Evolutionary conservation across 2,329 filamentous ascomycete species (phyloP), one percentile per base, ranked within the genome.

Genomic region (Tolypocladium ophioglossoides): DNA sequence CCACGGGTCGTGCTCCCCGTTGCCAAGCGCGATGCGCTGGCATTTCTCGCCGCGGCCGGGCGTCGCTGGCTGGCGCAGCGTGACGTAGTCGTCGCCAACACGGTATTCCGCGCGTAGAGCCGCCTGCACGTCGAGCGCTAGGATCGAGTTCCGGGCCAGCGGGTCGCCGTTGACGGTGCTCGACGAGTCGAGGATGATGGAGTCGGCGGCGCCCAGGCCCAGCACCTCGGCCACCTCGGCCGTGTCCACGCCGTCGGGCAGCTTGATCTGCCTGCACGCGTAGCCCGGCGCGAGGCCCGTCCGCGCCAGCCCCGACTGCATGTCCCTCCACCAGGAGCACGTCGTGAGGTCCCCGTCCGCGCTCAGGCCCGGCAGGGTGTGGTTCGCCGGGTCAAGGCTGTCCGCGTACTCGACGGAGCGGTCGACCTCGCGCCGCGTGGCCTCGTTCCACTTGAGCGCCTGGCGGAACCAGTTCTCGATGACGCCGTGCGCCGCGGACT

Each of bases 391-490:
- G n/a, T 59, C 56, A n/a, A 65, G 50, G 54, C 59, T 65, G 22
- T 61, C 64, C 4, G 54, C 32, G 30, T 55, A 58, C 12, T 44
- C 16, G 11, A 53, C 51, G n/a, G 44, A 54, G 10, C 24, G 35
- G 24, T 41, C n/a, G 4, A 61, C 56, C 52, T 40, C 37, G 41
- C 60, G 60, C 47, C 56, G 57, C 8, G 59, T 60, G 16, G 56
- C 55, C 35, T 70, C 62, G 50, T 85, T 87, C 82, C 86, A 91
- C 44, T 69, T 66, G 53, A 76, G 70, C 1, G 84, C 84, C 63
- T 82, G 75, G 5, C 68, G 65, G 78, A 91, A 94, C 89, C 91
- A 96, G 63, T 88, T 89, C 51, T 69, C 69, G 38, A 95, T 75
- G 30, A 95, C 75, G 16, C 73, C 71, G 22, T 78, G 79, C 1